Evolutionary conservation across 2,329 filamentous ascomycete species (phyloP), one percentile per base, ranked within the genome.

Genomic region (Cryphonectria carpinicola): DNA sequence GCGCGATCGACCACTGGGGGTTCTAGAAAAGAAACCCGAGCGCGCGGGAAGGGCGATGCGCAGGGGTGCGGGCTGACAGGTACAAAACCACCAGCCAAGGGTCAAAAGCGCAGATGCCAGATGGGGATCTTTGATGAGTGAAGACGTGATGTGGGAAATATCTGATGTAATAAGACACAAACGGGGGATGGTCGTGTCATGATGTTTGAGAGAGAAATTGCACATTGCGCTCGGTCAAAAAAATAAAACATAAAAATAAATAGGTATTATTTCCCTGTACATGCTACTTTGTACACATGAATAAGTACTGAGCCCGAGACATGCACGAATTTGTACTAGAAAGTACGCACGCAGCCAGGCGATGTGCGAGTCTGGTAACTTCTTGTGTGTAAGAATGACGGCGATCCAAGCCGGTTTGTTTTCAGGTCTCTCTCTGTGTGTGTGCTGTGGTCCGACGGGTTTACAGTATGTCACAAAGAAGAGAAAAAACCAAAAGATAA

Each of bases 1-100:
- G 63, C 63, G 63, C 63, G 63, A 65, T 52, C 63, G 43, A n/a
- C 63, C 43, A 35, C 43, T 65, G 63, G 25, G 43, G 63, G 25
- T 65, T 65, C 63, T 49, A 37, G 63, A 65, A 65, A 32, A 28
- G 41, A 52, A 65, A 25, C 41, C 63, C 63, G 63, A 65, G 25
- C 7, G n/a, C 28, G 28, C 28, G 41, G 43, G 63, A 32, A 32
- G 32, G 63, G 28, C 43, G 43, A 35, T 52, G 63, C 19, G 41
- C 37, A 32, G 28, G 63, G 28, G 43, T 28, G 28, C 14, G 41
- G 43, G 63, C 63, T 52, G 61, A 64, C 61, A 39, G 39, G 22
- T 22, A 43, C 35, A 28, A n/a, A 19, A 19, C 37, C 32, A 46
- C 32, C 39, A n/a, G n/a, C 61, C 61, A 17, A 64, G n/a, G 37